Percentiles rank a stretch among this genome's conserved stretches.
Evolutionary conservation across 2,329 filamentous ascomycete species (phyloP).

Genomic region (Fusarium acutatum): DNA sequence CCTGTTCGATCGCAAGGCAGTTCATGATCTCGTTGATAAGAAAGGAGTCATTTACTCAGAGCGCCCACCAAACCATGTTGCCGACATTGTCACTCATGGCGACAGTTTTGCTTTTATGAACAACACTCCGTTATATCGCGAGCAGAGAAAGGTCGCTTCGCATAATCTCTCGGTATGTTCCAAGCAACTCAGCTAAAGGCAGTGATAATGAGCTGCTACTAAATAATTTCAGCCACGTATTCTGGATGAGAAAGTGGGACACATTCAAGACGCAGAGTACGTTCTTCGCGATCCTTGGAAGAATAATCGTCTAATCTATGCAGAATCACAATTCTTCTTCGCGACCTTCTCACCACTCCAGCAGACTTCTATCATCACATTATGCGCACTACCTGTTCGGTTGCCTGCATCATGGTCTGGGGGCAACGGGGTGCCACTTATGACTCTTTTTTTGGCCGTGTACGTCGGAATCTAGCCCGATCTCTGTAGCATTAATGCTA

Average conservation of each 20-base stretch:
- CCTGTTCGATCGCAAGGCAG: neutral
- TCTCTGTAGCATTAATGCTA: neutral
- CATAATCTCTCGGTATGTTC: neutral
- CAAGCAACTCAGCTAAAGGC: too few species aligned
- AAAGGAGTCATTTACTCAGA: neutral
- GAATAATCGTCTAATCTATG: neutral
- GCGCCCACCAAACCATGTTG: neutral
- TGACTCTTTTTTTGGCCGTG: neutral
- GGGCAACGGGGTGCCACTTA: neutral
- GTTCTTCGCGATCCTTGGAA: neutral
- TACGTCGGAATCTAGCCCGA: neutral
- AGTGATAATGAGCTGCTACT: neutral
- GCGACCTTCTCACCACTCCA: neutral
- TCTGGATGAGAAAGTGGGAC: neutral
- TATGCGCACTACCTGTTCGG: neutral
- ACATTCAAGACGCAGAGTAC: neutral
- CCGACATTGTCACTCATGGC: neutral
- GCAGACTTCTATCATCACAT: neutral
- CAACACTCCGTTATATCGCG: neutral
- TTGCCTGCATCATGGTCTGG: neutral
- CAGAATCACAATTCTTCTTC: neutral
- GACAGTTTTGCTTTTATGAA: neutral
- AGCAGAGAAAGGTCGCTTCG: neutral
- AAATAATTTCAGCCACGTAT: neutral
- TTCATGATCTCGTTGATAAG: neutral